Evolutionary conservation across 495 filamentous ascomycete genomes (phyloP).

Genomic region (Aspergillus indologenus): DNA sequence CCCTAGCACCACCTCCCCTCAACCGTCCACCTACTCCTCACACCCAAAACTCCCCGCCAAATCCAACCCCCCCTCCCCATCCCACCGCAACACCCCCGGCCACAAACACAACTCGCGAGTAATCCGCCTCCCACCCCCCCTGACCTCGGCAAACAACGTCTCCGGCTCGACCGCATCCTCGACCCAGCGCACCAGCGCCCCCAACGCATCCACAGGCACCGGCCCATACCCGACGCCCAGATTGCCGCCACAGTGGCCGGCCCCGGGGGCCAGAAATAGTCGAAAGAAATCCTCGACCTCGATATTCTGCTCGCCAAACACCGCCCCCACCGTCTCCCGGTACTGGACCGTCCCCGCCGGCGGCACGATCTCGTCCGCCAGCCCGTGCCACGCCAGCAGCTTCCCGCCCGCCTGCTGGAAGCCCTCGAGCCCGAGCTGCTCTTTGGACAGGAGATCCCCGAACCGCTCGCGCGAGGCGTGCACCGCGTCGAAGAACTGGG

Average conservation of each 20-base stretch:
- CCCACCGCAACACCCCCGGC: not conserved
- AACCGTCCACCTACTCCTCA: not conserved
- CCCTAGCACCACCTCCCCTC: not conserved
- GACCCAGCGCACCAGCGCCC: conserved; percentile 40
- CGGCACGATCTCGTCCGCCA: conserved; percentile 23
- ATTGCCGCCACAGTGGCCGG: conserved; percentile 20
- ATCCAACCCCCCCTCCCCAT: conserved; percentile 1
- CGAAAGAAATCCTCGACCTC: conserved; percentile 20
- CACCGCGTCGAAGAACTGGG: conserved; percentile 22
- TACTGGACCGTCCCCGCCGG: conserved; percentile 19
- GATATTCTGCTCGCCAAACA: not conserved
- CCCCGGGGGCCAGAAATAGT: conserved; percentile 18
- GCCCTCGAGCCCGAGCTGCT: conserved; percentile 31
- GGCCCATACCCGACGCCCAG: conserved; percentile 15
- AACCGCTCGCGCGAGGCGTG: conserved; percentile 13
- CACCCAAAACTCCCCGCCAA: conserved; percentile 4
- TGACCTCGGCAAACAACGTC: not conserved
- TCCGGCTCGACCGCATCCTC: conserved; percentile 34
- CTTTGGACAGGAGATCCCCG: conserved; percentile 29
- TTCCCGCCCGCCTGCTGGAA: conserved; percentile 37
- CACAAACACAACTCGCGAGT: not conserved
- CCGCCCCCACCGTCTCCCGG: conserved; percentile 14
- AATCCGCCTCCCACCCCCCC: not conserved
- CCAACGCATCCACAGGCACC: conserved; percentile 20
- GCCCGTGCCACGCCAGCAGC: conserved; percentile 40